Evolutionary conservation across 2,329 filamentous ascomycete species (phyloP).

Genomic region (Daldinia sp.): DNA sequence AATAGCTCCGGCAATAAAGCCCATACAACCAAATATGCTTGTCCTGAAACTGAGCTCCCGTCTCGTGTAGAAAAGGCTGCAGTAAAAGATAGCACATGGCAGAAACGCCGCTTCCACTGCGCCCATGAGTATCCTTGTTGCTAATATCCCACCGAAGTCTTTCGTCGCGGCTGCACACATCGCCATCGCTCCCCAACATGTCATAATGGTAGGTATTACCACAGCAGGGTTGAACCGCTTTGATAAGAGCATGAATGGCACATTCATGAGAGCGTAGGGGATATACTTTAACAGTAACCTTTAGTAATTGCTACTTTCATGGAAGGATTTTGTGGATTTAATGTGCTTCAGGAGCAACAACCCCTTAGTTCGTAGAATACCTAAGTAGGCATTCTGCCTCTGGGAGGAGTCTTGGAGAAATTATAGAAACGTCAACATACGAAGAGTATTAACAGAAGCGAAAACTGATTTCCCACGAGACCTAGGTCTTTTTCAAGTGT

Average conservation of each 20-base stretch:
- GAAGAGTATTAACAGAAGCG: conserved; percentile 51
- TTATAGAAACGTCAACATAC: not conserved
- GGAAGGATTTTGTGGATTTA: too few relatives aligned
- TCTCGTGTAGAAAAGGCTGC: conserved; percentile 46
- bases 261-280: conserved; percentile 47
- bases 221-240: conserved; percentile 48
- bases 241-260: conserved; percentile 46
- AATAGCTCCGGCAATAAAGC: conserved; percentile 43
- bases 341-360: not conserved
- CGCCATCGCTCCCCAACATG: conserved; percentile 46
- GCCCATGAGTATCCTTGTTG: conserved; percentile 44
- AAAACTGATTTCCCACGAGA: conserved; percentile 50
- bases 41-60: conserved; percentile 38
- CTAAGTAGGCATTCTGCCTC: not conserved
- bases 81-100: conserved; percentile 47
- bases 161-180: conserved; percentile 42
- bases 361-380: not conserved
- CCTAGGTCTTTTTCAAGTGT: conserved; percentile 48
- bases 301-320: not conserved
- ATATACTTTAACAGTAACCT: conserved; percentile 41
- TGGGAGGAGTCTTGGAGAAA: too few relatives aligned
- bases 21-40: conserved; percentile 40
- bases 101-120: conserved; percentile 48
- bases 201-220: conserved; percentile 48
- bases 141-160: conserved; percentile 44